Conservation (phyloP, 306 rosid species). For the Astragalus glycyphyllos region DNA sequence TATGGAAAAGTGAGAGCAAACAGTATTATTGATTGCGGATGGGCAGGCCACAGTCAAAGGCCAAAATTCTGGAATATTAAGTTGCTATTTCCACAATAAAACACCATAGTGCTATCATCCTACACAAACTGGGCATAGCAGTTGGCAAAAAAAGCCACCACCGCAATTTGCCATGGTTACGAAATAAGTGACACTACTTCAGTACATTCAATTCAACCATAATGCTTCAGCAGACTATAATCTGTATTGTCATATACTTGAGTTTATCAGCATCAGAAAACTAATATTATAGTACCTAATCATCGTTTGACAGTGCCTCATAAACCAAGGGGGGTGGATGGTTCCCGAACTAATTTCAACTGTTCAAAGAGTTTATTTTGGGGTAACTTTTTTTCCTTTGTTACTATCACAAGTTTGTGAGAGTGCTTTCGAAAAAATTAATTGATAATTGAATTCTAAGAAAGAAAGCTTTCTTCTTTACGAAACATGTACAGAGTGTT, state of each 20-base stretch:
- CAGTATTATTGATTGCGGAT: background rate
- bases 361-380: background rate
- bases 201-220: slow-evolving; percentile 17
- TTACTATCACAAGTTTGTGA: too few relatives aligned
- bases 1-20: slow-evolving; percentile 1
- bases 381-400: background rate
- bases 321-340: background rate
- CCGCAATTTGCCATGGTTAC: too few relatives aligned
- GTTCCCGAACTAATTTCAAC: background rate
- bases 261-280: background rate
- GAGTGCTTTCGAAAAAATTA: background rate
- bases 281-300: background rate
- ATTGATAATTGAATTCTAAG: background rate
- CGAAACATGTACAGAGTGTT: background rate
- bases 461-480: background rate
- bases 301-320: background rate
- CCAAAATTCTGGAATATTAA: too few relatives aligned
- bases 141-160: too few relatives aligned
- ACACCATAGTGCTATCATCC: too few relatives aligned
- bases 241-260: slow-evolving; percentile 7
- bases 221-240: slow-evolving; percentile 10
- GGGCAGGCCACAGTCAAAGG: background rate
- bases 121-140: too few relatives aligned
- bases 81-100: too few relatives aligned
- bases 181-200: slow-evolving; percentile 2